Evolutionary conservation across 139 green algal genomes (phyloP).

Genomic region (Picochlorum sp.): DNA sequence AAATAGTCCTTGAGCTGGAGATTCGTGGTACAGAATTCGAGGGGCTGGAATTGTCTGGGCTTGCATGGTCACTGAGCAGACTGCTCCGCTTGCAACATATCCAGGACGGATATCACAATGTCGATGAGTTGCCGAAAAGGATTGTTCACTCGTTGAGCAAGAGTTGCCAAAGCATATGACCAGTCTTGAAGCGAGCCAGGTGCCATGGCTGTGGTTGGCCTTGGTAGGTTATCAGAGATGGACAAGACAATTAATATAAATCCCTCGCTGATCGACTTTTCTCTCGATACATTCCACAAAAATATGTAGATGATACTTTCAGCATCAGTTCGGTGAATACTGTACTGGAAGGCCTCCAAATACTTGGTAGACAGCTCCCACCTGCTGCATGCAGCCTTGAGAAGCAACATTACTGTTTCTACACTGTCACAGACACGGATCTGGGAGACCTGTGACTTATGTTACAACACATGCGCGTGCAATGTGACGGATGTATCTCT

Average conservation of each 20-base stretch:
- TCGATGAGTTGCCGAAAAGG: not conserved
- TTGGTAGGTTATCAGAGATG: not conserved
- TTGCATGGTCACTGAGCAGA: constrained; percentile 24
- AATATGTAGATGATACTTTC: too few relatives aligned
- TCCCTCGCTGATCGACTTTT: not conserved
- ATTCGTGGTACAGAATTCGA: not conserved
- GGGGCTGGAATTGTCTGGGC: constrained; percentile 14
- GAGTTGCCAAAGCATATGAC: not conserved
- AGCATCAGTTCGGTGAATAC: too few relatives aligned
- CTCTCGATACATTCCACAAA: not conserved
- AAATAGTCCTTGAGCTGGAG: not conserved
- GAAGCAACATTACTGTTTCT: too few relatives aligned
- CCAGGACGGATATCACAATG: not conserved
- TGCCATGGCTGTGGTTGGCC: constrained; percentile 6
- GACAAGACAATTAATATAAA: not conserved
- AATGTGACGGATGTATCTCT: not conserved
- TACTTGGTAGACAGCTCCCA: too few relatives aligned
- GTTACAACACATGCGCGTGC: not conserved
- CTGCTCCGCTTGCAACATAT: not conserved
- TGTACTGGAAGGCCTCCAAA: too few relatives aligned
- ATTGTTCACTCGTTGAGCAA: not conserved
- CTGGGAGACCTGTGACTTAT: too few relatives aligned
- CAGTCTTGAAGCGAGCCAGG: not conserved
- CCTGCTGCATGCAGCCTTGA: too few relatives aligned
- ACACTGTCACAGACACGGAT: too few relatives aligned